phyloP scores from a whole-genome alignment of 306 rosid genomes.

The Trifolium subterraneum region DNA sequence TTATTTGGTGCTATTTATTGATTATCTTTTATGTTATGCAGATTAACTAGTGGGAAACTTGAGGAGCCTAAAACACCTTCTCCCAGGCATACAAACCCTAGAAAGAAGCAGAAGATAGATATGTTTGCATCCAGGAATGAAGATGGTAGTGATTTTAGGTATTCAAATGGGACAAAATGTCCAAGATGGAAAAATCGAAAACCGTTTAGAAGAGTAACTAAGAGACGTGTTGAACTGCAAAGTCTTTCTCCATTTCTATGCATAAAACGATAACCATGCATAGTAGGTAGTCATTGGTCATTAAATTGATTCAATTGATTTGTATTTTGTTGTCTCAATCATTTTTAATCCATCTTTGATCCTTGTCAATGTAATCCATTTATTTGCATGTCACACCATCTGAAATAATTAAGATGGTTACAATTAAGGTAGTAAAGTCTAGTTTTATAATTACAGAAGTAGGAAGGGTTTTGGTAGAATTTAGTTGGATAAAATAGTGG shows the following conservation, averaged over 20 bases:
- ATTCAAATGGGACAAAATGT: constrained; percentile 60
- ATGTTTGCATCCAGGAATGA: constrained; percentile 44
- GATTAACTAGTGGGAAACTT: constrained; percentile 53
- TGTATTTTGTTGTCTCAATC: constrained; percentile 44
- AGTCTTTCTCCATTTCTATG: constrained; percentile 63
- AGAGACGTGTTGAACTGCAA: constrained; percentile 67
- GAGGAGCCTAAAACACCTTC: constrained; percentile 92
- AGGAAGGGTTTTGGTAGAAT: not conserved
- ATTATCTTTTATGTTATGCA: constrained; percentile 50
- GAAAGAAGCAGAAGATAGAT: constrained; percentile 62
- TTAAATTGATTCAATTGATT: constrained; percentile 82
- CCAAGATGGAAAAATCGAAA: constrained; percentile 88
- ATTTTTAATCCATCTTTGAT: constrained; percentile 36
- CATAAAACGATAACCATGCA: constrained; percentile 43
- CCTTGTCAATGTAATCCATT: constrained; percentile 24
- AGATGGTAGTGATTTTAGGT: constrained; percentile 40
- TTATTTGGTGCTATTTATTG: not conserved
- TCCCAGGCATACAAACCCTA: constrained; percentile 64
- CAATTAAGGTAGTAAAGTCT: not conserved
- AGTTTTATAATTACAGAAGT: constrained; percentile 8
- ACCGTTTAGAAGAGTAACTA: constrained; percentile 82
- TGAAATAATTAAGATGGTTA: constrained; percentile 3
- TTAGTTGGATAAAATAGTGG: not conserved
- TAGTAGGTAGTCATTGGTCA: constrained; percentile 50
- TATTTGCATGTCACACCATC: constrained; percentile 34